Conservation (phyloP, 345 rosid genomes). For the Litchi chinensis region DNA sequence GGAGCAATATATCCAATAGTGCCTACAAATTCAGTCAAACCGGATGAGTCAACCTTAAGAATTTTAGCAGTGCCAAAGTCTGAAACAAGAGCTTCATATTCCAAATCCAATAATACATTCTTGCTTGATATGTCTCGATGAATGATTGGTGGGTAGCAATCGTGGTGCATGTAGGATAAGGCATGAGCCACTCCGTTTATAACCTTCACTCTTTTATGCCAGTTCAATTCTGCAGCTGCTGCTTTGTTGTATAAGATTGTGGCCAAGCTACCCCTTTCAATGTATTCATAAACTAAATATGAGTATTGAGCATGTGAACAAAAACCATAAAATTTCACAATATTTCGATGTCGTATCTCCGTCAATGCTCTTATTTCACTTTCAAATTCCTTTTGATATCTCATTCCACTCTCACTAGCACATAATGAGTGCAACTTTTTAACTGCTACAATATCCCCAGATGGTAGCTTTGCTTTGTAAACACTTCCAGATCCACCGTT, state of each 20-base stretch:
- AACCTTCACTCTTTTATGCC: conserved; percentile 21
- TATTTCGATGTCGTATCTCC: conserved; percentile 7
- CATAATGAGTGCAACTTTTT: conserved; percentile 4
- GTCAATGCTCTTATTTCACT: conserved; percentile 19
- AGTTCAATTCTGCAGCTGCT: not conserved
- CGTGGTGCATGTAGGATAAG: conserved; percentile 28
- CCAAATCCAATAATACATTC: conserved; percentile 27
- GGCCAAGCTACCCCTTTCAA: conserved; percentile 20
- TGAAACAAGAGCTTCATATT: conserved; percentile 30
- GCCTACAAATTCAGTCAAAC: conserved; percentile 25
- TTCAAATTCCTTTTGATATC: not conserved
- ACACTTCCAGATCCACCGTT: conserved; percentile 17
- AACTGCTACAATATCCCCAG: conserved; percentile 14
- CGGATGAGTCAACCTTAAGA: conserved; percentile 21
- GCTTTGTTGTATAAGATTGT: not conserved
- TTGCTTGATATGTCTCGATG: conserved; percentile 34
- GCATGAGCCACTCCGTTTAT: conserved; percentile 27
- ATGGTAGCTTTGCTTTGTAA: not conserved
- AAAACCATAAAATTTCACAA: not conserved
- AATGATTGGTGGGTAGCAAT: conserved; percentile 21
- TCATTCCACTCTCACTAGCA: not conserved
- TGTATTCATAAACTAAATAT: conserved; percentile 15
- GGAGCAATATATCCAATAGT: conserved; percentile 36
- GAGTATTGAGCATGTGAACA: conserved; percentile 7
- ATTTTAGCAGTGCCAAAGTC: conserved; percentile 21